phyloP scores from a whole-genome alignment of 768 basidiomycete genomes.

The Neoboletus subvelutipes region DNA sequence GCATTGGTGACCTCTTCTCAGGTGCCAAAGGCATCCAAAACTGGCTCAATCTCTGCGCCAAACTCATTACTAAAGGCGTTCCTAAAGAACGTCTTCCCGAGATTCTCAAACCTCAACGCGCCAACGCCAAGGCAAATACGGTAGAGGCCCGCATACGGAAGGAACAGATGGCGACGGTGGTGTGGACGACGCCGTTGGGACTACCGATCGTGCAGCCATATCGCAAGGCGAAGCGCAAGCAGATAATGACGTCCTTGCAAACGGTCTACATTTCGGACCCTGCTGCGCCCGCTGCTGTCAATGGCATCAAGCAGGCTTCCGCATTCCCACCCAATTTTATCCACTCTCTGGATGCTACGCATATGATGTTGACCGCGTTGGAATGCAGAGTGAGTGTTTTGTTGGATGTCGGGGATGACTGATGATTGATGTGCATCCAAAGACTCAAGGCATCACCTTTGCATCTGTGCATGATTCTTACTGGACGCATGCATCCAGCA shows the following conservation, averaged over 20 bases:
- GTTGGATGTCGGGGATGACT: neutral
- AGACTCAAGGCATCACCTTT: conserved; percentile 78
- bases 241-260: conserved; percentile 82
- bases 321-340: conserved; percentile 99
- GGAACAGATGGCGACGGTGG: conserved; percentile 93
- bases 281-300: conserved; percentile 72
- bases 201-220: conserved; percentile 97
- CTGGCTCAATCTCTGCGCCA: conserved; percentile 84
- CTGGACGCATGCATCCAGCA: conserved; percentile 91
- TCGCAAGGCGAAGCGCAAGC: conserved; percentile 76
- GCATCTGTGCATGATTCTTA: conserved; percentile 99
- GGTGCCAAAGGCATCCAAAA: conserved; percentile 89
- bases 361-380: conserved; percentile 96
- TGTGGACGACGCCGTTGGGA: conserved; percentile 97
- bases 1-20: conserved; percentile 91
- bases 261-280: conserved; percentile 91
- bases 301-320: conserved; percentile 82
- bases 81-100: conserved; percentile 65
- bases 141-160: conserved; percentile 52
- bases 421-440: conserved; percentile 9
- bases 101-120: conserved; percentile 28
- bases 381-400: conserved; percentile 68
- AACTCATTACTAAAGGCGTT: conserved; percentile 84
- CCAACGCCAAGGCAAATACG: conserved; percentile 15
- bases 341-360: conserved; percentile 95